Base-by-base conservation (phyloP, 176 grass and related monocot genomes). In the Bothriochloa decipiens region DNA sequence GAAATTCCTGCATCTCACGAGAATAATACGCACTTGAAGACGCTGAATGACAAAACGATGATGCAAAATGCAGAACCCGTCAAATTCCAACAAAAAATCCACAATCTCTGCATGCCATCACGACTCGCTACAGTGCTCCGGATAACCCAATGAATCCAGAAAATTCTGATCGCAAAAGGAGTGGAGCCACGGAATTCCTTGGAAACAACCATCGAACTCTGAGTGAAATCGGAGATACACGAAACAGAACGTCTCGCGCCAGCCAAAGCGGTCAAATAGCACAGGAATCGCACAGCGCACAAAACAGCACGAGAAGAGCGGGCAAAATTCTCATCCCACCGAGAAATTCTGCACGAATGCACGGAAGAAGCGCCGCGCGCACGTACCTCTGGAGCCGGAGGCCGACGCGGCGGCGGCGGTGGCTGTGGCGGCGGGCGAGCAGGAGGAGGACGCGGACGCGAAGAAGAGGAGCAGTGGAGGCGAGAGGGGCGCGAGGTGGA, bases 401-500 rank as follows among this genome's bases (percentile, higher is more conserved):
- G 65, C 26, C 39, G 79, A 68, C 23, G 85, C 67, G 39, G 78
- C 61, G 70, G 80, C 41, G 58, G 42, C 42, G 42, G 43, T 11
- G 9, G 84, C 49, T 53, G 80, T 25, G 64, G 81, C 42, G 67
- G 82, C 68, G 65, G 76, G 66, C 33, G 79, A 81, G 50, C 63
- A 63, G 7, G 74, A 57, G 1, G 86, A 17, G 3, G 85, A 55
- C 42, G 86, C 76, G 62, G 87, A 83, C 15, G 84, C 85, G 74
- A 89, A 83, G 74, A 78, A 41, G 79, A 89, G 83, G 36, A 79
- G 86, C 32, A 83, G 60, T 1, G 79, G 83, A 37, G 53, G 85
- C 11, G 92, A 79, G 52, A 83, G 87, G n/a, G 87, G 65, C 12
- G 80, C 74, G 67, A 81, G 84, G 42, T 45, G 84, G 45, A 85